Conservation (phyloP, 2,329 filamentous ascomycete species). For the Exophiala viscosa region DNA sequence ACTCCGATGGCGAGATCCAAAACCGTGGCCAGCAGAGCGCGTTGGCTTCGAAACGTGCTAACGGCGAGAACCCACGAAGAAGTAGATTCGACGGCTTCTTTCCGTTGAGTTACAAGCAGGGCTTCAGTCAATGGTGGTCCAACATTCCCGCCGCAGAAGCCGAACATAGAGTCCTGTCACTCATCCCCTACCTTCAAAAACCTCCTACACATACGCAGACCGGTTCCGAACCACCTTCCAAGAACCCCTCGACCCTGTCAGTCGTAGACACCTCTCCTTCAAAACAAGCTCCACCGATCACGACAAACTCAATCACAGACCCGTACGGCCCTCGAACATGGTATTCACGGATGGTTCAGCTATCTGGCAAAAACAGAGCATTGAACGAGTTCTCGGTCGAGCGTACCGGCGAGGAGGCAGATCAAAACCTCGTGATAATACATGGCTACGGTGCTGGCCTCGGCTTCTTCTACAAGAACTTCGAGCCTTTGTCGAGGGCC, state of each 20-base stretch:
- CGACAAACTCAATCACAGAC: constrained; percentile 57
- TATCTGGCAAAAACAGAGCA: constrained; percentile 80
- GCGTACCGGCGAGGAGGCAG: constrained; percentile 69
- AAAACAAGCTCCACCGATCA: constrained; percentile 39
- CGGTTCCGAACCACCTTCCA: constrained; percentile 49
- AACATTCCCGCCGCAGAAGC: constrained; percentile 76
- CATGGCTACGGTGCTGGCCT: constrained; percentile 95
- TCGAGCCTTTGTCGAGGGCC: constrained; percentile 75
- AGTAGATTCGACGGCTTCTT: constrained; percentile 55
- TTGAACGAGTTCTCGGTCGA: constrained; percentile 93
- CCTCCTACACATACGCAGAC: constrained; percentile 67
- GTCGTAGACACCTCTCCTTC: constrained; percentile 37
- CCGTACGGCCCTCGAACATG: constrained; percentile 82
- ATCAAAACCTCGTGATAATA: constrained; percentile 89
- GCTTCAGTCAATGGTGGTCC: constrained; percentile 91
- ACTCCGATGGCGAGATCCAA: constrained; percentile 33
- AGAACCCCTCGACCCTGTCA: constrained; percentile 34
- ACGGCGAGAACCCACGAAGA: constrained; percentile 31
- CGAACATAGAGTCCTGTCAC: constrained; percentile 82
- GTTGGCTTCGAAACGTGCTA: constrained; percentile 47
- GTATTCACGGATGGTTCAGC: constrained; percentile 76
- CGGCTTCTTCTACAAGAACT: constrained; percentile 98
- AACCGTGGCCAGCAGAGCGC: constrained; percentile 43
- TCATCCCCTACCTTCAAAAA: constrained; percentile 74
- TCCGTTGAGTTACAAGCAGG: constrained; percentile 86